phyloP scores from a whole-genome alignment of 768 basidiomycete genomes.

The Pulveroboletus frians region DNA sequence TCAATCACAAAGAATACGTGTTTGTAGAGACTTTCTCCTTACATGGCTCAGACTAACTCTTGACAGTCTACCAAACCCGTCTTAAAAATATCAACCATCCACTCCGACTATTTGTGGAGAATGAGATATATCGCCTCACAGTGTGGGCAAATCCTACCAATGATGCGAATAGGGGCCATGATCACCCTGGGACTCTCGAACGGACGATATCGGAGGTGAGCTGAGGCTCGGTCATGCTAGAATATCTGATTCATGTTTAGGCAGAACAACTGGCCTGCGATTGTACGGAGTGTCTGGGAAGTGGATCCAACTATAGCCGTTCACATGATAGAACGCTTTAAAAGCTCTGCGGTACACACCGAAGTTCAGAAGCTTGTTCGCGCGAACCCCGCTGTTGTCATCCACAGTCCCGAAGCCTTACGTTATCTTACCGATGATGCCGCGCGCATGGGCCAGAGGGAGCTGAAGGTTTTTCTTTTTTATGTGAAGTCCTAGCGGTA shows the following conservation, averaged over 20 bases:
- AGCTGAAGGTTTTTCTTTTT: slow-evolving; percentile 62
- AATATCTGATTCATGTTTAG: slow-evolving; percentile 2
- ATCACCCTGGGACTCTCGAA: slow-evolving; percentile 54
- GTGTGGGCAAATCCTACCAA: slow-evolving; percentile 91
- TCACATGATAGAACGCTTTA: slow-evolving; percentile 86
- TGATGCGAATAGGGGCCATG: slow-evolving; percentile 63
- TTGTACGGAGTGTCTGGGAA: slow-evolving; percentile 75
- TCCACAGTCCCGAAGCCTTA: slow-evolving; percentile 78
- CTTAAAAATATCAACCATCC: slow-evolving; percentile 69
- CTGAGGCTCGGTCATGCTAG: neutral
- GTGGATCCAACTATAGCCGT: slow-evolving; percentile 79
- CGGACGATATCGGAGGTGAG: slow-evolving; percentile 60
- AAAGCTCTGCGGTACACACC: slow-evolving; percentile 51
- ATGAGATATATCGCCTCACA: slow-evolving; percentile 77
- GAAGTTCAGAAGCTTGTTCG: slow-evolving; percentile 77
- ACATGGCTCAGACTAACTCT: slow-evolving; percentile 3
- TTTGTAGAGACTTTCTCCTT: slow-evolving; percentile 23
- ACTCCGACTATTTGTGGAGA: slow-evolving; percentile 80
- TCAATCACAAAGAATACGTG: slow-evolving; percentile 38
- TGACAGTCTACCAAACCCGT: slow-evolving; percentile 49
- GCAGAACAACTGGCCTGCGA: slow-evolving; percentile 60
- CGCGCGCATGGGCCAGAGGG: slow-evolving; percentile 53
- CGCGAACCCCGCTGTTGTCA: slow-evolving; percentile 59
- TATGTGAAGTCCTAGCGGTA: neutral
- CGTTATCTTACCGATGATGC: slow-evolving; percentile 72